Evolutionary conservation across 169 alveolate genomes (phyloP).

Genomic region (Plasmodium gallinaceum): DNA sequence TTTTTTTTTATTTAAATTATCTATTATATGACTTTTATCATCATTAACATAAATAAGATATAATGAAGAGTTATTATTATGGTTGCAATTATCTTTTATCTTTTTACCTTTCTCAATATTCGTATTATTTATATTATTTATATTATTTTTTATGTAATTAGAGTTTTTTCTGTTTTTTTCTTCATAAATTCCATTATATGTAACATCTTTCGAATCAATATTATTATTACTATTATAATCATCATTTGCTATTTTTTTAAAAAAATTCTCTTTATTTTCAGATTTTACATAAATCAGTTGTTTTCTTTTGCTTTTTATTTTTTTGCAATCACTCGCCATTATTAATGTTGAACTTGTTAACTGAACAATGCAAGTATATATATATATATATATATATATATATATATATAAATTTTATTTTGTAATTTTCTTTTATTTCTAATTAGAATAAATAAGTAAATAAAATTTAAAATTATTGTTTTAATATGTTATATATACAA

Average conservation of each 20-base stretch:
- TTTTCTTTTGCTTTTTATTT: slow-evolving; percentile 69
- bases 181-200: background rate
- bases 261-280: slow-evolving; percentile 28
- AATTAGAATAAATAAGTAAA: background rate
- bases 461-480: background rate
- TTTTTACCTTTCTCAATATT: background rate
- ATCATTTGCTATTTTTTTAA: slow-evolving; percentile 19
- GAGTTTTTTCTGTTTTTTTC: background rate
- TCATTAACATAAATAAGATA: slow-evolving; percentile 17
- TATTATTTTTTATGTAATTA: background rate
- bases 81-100: background rate
- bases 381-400: background rate
- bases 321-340: slow-evolving; percentile 66
- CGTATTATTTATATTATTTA: background rate
- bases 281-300: slow-evolving; percentile 50
- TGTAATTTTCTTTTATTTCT: background rate
- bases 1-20: background rate
- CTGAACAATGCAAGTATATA: slow-evolving; percentile 1
- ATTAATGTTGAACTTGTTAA: slow-evolving; percentile 60
- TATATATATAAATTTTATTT: background rate
- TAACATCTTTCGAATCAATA: background rate
- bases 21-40: slow-evolving; percentile 5
- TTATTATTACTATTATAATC: background rate
- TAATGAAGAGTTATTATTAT: slow-evolving; percentile 3
- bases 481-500: background rate